A percentile compares a stretch with the other conserved stretches of the same genome.
Evolutionary conservation across 1,139 yeast species (phyloP).

Genomic region (Geotrichum candidum): DNA sequence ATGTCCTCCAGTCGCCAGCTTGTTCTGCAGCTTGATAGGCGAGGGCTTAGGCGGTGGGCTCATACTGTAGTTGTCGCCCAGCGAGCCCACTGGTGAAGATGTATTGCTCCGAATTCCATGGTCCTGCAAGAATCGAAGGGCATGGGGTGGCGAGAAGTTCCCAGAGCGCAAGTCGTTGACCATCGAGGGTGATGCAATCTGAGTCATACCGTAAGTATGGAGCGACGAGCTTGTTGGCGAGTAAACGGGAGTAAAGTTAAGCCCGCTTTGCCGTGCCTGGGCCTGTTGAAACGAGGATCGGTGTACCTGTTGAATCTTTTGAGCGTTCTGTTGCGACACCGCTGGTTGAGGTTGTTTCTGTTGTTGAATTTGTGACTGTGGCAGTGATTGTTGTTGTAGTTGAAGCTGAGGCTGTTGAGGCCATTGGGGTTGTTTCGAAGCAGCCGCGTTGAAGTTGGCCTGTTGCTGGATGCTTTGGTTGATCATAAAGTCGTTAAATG

Average conservation of each 20-base stretch:
- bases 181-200: conserved; percentile 9
- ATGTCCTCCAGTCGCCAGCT: not conserved
- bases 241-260: not conserved
- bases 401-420: conserved; percentile 10
- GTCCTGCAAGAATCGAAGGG: conserved; percentile 15
- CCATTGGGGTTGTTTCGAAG: conserved; percentile 18
- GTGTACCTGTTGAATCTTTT: not conserved
- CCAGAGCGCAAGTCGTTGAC: conserved; percentile 15
- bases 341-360: conserved; percentile 10
- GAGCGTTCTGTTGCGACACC: not conserved
- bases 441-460: not conserved
- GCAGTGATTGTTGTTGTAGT: conserved; percentile 5
- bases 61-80: conserved; percentile 14
- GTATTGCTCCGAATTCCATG: conserved; percentile 16
- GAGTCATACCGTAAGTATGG: conserved; percentile 16
- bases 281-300: not conserved
- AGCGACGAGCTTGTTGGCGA: conserved; percentile 5
- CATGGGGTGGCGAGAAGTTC: conserved; percentile 16
- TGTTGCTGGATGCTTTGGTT: conserved; percentile 7
- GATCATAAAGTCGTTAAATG: conserved; percentile 30
- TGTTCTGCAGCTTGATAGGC: conserved; percentile 1
- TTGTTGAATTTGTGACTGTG: not conserved
- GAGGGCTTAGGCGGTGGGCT: conserved; percentile 9
- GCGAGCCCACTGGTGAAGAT: conserved; percentile 29
- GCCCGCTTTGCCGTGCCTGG: not conserved